Base-by-base conservation (phyloP, 352 stramenopile species). In the Paralagenidium karlingii region DNA sequence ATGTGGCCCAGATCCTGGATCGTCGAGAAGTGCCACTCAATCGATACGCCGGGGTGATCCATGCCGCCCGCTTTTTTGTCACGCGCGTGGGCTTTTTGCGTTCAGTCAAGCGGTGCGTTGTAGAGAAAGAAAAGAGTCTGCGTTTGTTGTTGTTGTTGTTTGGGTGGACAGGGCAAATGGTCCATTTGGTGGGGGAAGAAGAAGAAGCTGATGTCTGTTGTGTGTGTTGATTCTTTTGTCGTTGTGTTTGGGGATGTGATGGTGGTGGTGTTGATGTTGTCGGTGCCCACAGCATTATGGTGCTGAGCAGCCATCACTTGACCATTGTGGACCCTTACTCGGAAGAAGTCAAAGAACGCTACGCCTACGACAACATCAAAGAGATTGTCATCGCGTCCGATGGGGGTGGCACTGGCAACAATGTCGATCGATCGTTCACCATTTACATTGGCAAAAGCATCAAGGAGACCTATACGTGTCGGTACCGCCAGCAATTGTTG, bases 331-430 rank as follows among this genome's bases (percentile, higher is more conserved):
- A 92, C 36, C 79, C 79, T 28, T 85, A 86, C 48, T 81, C 69
- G 3, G 79, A 90, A 21, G 73, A 89, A 45, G 74, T 88, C 20
- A 89, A 87, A 36, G 79, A 92, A 48, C 75, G 74, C 22, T 89
- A 87, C 34, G 63, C 73, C 26, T 92, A 86, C 43, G 73, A 87
- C 42, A 86, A 86, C 46, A 92, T 92, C 42, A 89, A 84, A 43
- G 79, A 90, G 54, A 86, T 90, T 40, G 89, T 70, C 19, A 61
- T 86, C 24, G 74, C 76, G 8, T 66, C 67, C 3, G 74, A 88
- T 36, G 36, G 36, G 22, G 19, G 36, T 34, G 67, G 70, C 39
- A 44, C 49, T 18, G 65, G 63, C 3, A 65, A 75, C 31, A 86
- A 82, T 33, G 60, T 70, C 10, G 73, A 89, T 40, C 54, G 73